A percentile compares a stretch with the other conserved stretches of the same genome.
These are phyloP conservation scores for Petrea volubilis DNA, from an alignment of 257 asterid species.

Conservation along the genomic window DNA sequence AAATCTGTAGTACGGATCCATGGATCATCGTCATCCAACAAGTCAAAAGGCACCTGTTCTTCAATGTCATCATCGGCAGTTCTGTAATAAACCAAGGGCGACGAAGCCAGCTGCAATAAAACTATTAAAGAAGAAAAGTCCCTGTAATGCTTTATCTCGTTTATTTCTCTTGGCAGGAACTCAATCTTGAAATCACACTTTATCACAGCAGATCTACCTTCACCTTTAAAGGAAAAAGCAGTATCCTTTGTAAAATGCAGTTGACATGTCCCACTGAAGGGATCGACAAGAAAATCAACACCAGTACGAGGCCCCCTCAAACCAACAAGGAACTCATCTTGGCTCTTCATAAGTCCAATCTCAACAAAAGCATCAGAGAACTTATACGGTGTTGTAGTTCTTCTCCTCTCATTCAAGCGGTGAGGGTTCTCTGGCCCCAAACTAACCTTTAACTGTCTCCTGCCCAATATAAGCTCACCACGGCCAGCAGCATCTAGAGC, in stretches of 20 bases:
- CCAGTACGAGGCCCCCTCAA: slow-evolving; percentile 68
- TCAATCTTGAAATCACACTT: slow-evolving; percentile 74
- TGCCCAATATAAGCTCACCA: slow-evolving; percentile 46
- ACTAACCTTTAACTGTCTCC: slow-evolving; percentile 55
- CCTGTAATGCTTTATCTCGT: slow-evolving; percentile 43
- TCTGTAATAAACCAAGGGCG: slow-evolving; percentile 72
- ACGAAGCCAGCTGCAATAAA: slow-evolving; percentile 64
- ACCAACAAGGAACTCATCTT: slow-evolving; percentile 67
- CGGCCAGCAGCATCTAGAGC: slow-evolving; percentile 67
- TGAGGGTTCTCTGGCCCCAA: slow-evolving; percentile 76
- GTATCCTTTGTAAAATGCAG: slow-evolving; percentile 63
- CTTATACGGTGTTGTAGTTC: slow-evolving; percentile 55
- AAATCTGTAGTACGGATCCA: slow-evolving; percentile 94
- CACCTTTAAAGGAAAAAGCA: slow-evolving; percentile 57
- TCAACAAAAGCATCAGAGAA: slow-evolving; percentile 56
- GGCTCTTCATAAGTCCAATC: slow-evolving; percentile 58
- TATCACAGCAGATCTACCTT: slow-evolving; percentile 41
- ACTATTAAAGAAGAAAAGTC: slow-evolving; percentile 43
- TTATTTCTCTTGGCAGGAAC: slow-evolving; percentile 69
- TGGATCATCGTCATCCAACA: slow-evolving; percentile 94
- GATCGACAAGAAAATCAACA: slow-evolving; percentile 78
- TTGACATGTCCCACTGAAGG: slow-evolving; percentile 70
- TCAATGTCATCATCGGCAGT: slow-evolving; percentile 93
- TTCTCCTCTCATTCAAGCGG: slow-evolving; percentile 64
- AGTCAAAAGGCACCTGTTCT: slow-evolving; percentile 64